Percentiles rank a stretch among this genome's conserved stretches.
phyloP scores from a whole-genome alignment of 2,329 filamentous ascomycete genomes.

The Penicillium palitans region DNA sequence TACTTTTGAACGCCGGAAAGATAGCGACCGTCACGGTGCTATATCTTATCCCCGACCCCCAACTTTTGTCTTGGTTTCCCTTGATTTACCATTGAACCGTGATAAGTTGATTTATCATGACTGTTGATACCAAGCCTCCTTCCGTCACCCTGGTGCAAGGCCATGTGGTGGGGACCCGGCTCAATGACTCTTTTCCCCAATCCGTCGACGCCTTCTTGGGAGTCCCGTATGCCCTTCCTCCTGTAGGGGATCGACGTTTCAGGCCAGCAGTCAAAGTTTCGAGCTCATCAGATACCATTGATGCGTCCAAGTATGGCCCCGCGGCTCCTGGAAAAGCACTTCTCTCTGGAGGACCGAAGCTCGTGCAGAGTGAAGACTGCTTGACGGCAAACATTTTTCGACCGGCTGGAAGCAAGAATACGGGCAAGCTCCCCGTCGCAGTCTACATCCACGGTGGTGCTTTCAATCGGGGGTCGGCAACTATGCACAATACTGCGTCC shows the following conservation, averaged over 20 bases:
- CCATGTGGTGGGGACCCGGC: constrained; percentile 30
- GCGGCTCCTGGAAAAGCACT: constrained; percentile 47
- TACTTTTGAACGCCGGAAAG: constrained; percentile 20
- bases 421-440: constrained; percentile 39
- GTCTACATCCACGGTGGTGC: constrained; percentile 46
- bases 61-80: neutral
- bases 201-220: constrained; percentile 47
- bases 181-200: constrained; percentile 26
- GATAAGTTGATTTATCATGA: constrained; percentile 2
- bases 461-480: constrained; percentile 36
- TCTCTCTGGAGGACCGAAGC: constrained; percentile 50
- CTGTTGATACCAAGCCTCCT: constrained; percentile 4
- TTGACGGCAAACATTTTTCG: constrained; percentile 45
- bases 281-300: constrained; percentile 28
- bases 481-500: constrained; percentile 58
- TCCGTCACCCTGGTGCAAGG: constrained; percentile 31
- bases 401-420: constrained; percentile 23
- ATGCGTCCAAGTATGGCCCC: constrained; percentile 40
- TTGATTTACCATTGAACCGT: neutral
- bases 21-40: constrained; percentile 1
- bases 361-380: constrained; percentile 50
- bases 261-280: constrained; percentile 37
- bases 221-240: constrained; percentile 52
- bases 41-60: constrained; percentile 9
- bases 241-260: constrained; percentile 51